These are phyloP conservation scores for Haplosporangium sp. DNA, from an alignment of 371 early-diverging fungal species.

Conservation along the genomic window DNA sequence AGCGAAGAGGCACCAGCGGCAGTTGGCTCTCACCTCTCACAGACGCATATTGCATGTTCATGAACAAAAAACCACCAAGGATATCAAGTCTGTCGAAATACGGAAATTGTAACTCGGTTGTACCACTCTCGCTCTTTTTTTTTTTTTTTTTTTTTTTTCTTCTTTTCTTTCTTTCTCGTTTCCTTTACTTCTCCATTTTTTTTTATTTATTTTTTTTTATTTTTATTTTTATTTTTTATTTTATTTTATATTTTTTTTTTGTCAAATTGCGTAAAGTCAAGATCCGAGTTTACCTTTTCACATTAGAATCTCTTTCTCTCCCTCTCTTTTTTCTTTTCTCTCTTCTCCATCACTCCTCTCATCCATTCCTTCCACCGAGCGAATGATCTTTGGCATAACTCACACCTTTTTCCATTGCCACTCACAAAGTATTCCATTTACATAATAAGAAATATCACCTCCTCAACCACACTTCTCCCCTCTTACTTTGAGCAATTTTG, in stretches of 20 bases:
- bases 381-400: constrained; percentile 27
- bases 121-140: background rate
- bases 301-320: background rate
- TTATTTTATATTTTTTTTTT: too few relatives aligned
- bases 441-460: background rate
- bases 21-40: too few relatives aligned
- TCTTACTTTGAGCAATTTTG: background rate
- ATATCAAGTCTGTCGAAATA: background rate
- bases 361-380: background rate
- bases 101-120: background rate
- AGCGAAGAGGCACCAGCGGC: too few relatives aligned
- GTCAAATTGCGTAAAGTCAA: too few relatives aligned
- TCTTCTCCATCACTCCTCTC: constrained; percentile 1
- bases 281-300: background rate
- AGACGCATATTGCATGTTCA: too few relatives aligned
- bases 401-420: background rate
- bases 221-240: background rate
- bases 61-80: too few relatives aligned
- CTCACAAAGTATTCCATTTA: background rate
- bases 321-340: background rate
- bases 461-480: background rate
- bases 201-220: background rate
- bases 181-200: background rate
- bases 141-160: background rate
- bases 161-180: background rate